Evolutionary conservation across 2,329 filamentous ascomycete genomes (phyloP).

Genomic region (Chaetomium sp.): DNA sequence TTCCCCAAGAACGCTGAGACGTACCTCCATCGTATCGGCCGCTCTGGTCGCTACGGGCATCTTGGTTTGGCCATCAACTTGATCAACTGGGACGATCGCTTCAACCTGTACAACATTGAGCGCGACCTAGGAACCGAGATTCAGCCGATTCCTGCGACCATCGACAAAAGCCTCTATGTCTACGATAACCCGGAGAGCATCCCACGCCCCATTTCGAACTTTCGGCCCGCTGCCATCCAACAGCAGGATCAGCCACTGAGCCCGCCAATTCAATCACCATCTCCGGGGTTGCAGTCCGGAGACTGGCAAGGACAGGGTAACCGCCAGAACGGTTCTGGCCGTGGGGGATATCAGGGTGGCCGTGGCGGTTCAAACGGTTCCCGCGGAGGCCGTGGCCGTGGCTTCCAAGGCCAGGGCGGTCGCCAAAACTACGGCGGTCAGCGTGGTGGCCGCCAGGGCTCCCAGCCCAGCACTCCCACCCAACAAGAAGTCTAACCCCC

Average conservation of each 20-base stretch:
- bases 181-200: constrained; percentile 96
- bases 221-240: constrained; percentile 25
- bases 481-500: constrained; percentile 18
- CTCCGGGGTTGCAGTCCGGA: constrained; percentile 10
- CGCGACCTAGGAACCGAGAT: constrained; percentile 97
- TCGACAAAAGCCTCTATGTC: constrained; percentile 97
- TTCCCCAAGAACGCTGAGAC: constrained; percentile 99
- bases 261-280: constrained; percentile 9
- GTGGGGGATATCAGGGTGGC: constrained; percentile 36
- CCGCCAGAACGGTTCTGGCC: constrained; percentile 33
- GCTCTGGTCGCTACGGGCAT: constrained; percentile 94
- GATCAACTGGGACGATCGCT: constrained; percentile 99
- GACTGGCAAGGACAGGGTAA: constrained; percentile 38
- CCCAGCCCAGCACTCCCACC: constrained; percentile 20
- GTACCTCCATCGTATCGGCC: constrained; percentile 95
- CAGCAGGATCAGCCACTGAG: constrained; percentile 12
- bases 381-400: constrained; percentile 30
- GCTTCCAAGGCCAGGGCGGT: constrained; percentile 25
- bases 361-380: constrained; percentile 31
- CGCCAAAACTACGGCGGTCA: constrained; percentile 28
- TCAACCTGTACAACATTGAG: constrained; percentile 98
- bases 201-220: constrained; percentile 65
- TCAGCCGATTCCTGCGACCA: constrained; percentile 85
- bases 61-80: constrained; percentile 96
- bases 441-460: constrained; percentile 25